phyloP scores from a whole-genome alignment of 495 filamentous ascomycete species.

The Antarctomyces pellizariae region DNA sequence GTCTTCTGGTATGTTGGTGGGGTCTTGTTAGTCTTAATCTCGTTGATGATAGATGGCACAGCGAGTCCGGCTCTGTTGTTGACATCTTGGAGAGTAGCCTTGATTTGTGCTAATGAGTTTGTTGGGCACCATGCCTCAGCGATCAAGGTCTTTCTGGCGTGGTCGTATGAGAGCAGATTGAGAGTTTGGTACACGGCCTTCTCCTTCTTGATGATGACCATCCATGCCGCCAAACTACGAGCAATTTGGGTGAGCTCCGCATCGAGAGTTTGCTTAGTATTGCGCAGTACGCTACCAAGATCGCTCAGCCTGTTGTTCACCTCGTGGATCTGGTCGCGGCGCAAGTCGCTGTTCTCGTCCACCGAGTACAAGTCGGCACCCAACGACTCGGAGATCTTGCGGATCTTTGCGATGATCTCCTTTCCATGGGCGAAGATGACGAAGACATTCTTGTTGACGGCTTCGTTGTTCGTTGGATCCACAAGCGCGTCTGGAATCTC shows the following conservation, averaged over 20 bases:
- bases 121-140: conserved; percentile 95
- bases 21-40: conserved; percentile 86
- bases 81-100: conserved; percentile 89
- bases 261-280: conserved; percentile 90
- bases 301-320: conserved; percentile 83
- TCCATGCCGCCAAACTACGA: conserved; percentile 75
- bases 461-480: conserved; percentile 78
- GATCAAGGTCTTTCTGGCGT: conserved; percentile 83
- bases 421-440: conserved; percentile 98
- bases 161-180: conserved; percentile 91
- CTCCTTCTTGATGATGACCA: conserved; percentile 92
- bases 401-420: conserved; percentile 92
- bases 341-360: conserved; percentile 85
- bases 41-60: conserved; percentile 92
- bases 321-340: conserved; percentile 86
- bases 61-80: conserved; percentile 85
- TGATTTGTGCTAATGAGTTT: conserved; percentile 72
- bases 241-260: conserved; percentile 85
- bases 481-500: conserved; percentile 91
- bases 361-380: conserved; percentile 88
- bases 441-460: conserved; percentile 90
- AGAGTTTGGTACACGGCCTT: conserved; percentile 95
- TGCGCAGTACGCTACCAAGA: conserved; percentile 70
- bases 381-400: conserved; percentile 94
- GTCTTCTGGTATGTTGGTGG: conserved; percentile 90